Conservation (phyloP, 129 eudicot species). For the Calendula officinalis region DNA sequence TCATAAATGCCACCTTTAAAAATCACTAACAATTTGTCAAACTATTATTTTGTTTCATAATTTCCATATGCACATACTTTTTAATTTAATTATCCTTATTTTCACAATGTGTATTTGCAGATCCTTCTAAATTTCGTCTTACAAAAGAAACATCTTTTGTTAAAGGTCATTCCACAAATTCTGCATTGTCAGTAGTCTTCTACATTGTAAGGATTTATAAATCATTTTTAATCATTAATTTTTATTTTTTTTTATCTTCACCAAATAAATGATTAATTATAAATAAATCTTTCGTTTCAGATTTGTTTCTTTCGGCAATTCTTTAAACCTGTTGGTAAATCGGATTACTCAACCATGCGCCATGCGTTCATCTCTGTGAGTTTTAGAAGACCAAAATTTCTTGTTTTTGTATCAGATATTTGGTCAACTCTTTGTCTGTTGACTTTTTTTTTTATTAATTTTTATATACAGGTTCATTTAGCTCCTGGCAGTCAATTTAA, state of each 20-base stretch:
- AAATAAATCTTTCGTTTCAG: constrained; percentile 35
- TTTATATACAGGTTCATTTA: constrained; percentile 60
- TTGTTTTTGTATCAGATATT: not conserved
- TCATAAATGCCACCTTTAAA: not conserved
- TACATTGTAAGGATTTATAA: constrained; percentile 40
- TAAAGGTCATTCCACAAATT: constrained; percentile 45
- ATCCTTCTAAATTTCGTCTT: constrained; percentile 57
- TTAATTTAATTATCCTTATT: constrained; percentile 17
- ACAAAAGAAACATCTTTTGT: constrained; percentile 73
- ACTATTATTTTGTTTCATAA: not conserved
- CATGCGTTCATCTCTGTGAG: constrained; percentile 75
- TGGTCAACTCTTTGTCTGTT: constrained; percentile 12
- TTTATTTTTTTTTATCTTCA: constrained; percentile 14
- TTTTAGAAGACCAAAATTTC: constrained; percentile 11
- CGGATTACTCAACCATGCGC: constrained; percentile 74
- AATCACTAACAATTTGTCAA: not conserved
- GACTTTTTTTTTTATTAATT: not conserved
- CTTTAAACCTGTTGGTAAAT: constrained; percentile 58
- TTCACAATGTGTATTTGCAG: constrained; percentile 31
- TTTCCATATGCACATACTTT: not conserved
- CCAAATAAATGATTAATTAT: not conserved
- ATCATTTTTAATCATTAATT: not conserved
- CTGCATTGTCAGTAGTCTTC: constrained; percentile 48
- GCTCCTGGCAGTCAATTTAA: constrained; percentile 85
- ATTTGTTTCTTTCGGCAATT: constrained; percentile 71